Base-by-base conservation (phyloP, 1,284 basidiomycete genomes). In the Boletus sp. region DNA sequence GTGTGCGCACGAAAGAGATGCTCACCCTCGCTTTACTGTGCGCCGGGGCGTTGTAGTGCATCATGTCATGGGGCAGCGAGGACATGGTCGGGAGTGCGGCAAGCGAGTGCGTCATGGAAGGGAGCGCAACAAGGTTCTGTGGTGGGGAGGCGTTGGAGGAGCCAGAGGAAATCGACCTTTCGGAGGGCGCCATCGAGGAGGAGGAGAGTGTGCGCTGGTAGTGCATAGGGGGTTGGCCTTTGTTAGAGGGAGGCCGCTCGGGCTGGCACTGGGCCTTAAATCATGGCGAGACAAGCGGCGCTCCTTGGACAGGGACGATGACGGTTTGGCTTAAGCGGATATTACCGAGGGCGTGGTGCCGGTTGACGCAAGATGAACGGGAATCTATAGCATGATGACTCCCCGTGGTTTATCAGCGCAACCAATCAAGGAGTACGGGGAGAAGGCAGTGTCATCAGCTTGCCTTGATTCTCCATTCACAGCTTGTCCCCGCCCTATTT, bases 341-440 rank as follows among this genome's bases (percentile, higher is more conserved):
- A 65, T 65, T 67, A 68, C 62, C 65, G 65, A 68, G 45, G 53
- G 49, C 60, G 57, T 65, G 59, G 58, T 62, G 60, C 41, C 48
- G 51, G 49, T 54, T 60, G 52, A 52, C 50, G 48, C 37, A 48
- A 54, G 48, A 58, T 57, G 59, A 64, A 67, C 57, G 65, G 65
- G 59, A 65, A 65, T 57, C 63, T 55, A 53, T 32, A n/a, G 55
- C 48, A 55, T 49, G 51, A 62, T 55, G 58, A 57, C 52, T 50
- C 59, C 30, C 51, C 60, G 58, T 66, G 60, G 55, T 51, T 56
- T 59, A 67, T 66, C 65, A 54, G 58, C 59, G 51, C 49, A 41
- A 53, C 60, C 54, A 61, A 64, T 67, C 61, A 66, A 66, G 52
- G 57, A 55, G 52, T 53, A 55, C 44, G 46, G 44, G 49, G 42